A percentile compares a stretch with the other conserved stretches of the same genome.
phyloP scores from a whole-genome alignment of 2,329 filamentous ascomycete species.

The Monosporascus sp. region DNA sequence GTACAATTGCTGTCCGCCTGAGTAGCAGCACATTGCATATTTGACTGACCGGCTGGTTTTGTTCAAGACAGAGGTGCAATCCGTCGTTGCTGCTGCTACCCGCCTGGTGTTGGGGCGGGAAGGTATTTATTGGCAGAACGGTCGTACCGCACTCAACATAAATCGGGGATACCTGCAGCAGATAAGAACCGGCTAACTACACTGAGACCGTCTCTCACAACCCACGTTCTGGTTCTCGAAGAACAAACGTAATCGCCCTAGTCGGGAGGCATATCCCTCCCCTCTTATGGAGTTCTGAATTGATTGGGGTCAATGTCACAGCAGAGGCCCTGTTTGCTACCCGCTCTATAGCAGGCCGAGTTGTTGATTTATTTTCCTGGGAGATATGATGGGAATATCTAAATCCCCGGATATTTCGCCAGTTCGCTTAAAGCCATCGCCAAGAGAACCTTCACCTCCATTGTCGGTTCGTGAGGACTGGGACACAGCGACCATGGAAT shows the following conservation, averaged over 20 bases:
- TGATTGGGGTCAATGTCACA: constrained; percentile 13
- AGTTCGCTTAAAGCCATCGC: constrained; percentile 36
- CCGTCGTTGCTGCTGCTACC: constrained; percentile 12
- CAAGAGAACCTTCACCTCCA: constrained; percentile 38
- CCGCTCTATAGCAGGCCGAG: constrained; percentile 16
- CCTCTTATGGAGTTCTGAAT: constrained; percentile 17
- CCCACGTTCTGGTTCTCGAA: not conserved
- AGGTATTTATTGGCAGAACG: constrained; percentile 11
- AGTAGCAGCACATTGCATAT: constrained; percentile 2
- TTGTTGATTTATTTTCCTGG: constrained; percentile 11
- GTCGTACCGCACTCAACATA: constrained; percentile 5
- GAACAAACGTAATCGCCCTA: constrained; percentile 10
- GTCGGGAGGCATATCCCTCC: constrained; percentile 8
- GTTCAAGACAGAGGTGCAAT: constrained; percentile 4
- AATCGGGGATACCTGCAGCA: constrained; percentile 14
- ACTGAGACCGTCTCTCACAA: constrained; percentile 4
- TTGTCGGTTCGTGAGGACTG: constrained; percentile 41
- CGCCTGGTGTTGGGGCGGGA: constrained; percentile 6
- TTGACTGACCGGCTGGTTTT: constrained; percentile 6
- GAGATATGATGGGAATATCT: constrained; percentile 41
- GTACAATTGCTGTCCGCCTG: not conserved
- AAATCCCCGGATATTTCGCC: constrained; percentile 41
- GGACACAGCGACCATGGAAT: constrained; percentile 38
- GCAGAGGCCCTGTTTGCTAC: constrained; percentile 20
- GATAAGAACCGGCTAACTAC: constrained; percentile 12